phyloP scores from a whole-genome alignment of 2,329 filamentous ascomycete genomes.

The Diatrype stigma region DNA sequence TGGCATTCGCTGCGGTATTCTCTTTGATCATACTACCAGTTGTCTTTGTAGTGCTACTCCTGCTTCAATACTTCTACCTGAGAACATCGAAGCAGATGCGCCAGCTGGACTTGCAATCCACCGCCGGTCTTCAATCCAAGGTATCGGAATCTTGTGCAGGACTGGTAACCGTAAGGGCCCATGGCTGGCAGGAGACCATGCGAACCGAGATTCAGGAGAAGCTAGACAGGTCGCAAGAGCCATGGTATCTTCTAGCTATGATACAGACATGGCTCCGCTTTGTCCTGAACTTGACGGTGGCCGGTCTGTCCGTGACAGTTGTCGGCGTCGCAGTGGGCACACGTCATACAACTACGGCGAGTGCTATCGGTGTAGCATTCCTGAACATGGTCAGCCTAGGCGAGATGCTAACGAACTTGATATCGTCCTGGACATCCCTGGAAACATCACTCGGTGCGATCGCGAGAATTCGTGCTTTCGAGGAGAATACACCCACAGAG shows the following conservation, averaged over 20 bases:
- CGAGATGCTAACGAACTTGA: slow-evolving; percentile 10
- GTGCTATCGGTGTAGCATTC: slow-evolving; percentile 33
- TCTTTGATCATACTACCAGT: slow-evolving; percentile 34
- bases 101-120: slow-evolving; percentile 43
- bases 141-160: slow-evolving; percentile 40
- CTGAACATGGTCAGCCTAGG: slow-evolving; percentile 28
- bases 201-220: slow-evolving; percentile 29
- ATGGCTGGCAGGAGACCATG: slow-evolving; percentile 37
- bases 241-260: slow-evolving; percentile 47
- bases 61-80: slow-evolving; percentile 41
- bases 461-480: slow-evolving; percentile 18
- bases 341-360: slow-evolving; percentile 24
- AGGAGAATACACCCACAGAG: slow-evolving; percentile 16
- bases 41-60: slow-evolving; percentile 31
- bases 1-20: slow-evolving; percentile 35
- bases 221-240: slow-evolving; percentile 45
- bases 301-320: slow-evolving; percentile 40
- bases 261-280: slow-evolving; percentile 51
- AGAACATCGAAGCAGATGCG: slow-evolving; percentile 44
- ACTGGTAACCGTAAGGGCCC: slow-evolving; percentile 39
- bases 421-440: slow-evolving; percentile 10
- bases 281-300: slow-evolving; percentile 48
- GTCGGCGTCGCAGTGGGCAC: slow-evolving; percentile 40
- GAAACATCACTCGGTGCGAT: slow-evolving; percentile 13
- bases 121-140: slow-evolving; percentile 41